Evolutionary conservation across 805 yeast genomes (phyloP).

Genomic region (Suhomyces canberraensis): DNA sequence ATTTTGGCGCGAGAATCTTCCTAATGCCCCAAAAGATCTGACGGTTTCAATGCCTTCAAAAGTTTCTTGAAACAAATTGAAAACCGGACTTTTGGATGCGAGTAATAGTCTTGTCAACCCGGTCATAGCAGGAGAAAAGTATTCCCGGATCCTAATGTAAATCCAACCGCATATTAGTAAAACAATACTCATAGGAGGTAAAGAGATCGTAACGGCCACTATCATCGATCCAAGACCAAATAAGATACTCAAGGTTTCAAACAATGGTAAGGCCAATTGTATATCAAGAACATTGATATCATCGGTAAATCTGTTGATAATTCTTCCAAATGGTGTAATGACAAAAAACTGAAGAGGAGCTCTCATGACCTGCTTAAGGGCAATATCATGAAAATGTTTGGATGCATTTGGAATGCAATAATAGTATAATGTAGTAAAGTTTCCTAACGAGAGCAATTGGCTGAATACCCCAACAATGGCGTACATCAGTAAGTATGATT

Average conservation of each 20-base stretch:
- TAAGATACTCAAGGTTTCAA: conserved; percentile 22
- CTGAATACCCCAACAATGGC: no score
- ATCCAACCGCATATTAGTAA: conserved; percentile 22
- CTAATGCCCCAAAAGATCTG: conserved; percentile 28
- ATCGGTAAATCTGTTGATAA: conserved; percentile 38
- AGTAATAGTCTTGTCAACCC: conserved; percentile 32
- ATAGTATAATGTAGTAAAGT: conserved; percentile 30
- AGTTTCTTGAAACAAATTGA: conserved; percentile 36
- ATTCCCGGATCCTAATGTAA: conserved; percentile 29
- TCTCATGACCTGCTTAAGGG: conserved; percentile 32
- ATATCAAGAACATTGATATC: conserved; percentile 33
- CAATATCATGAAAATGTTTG: conserved; percentile 32
- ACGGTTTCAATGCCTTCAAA: conserved; percentile 36
- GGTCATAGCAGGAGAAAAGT: conserved; percentile 34
- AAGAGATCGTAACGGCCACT: conserved; percentile 31
- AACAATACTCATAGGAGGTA: conserved; percentile 33
- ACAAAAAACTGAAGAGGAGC: conserved; percentile 43
- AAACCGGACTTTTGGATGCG: conserved; percentile 30
- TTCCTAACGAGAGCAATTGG: no score
- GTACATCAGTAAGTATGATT: no score
- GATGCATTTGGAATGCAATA: conserved; percentile 30
- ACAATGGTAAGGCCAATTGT: conserved; percentile 22
- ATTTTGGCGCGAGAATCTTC: conserved; percentile 26
- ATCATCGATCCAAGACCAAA: conserved; percentile 27
- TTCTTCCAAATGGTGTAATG: no score